Conservation (phyloP, 441 rosid genomes). For the Mallotus japonicus region DNA sequence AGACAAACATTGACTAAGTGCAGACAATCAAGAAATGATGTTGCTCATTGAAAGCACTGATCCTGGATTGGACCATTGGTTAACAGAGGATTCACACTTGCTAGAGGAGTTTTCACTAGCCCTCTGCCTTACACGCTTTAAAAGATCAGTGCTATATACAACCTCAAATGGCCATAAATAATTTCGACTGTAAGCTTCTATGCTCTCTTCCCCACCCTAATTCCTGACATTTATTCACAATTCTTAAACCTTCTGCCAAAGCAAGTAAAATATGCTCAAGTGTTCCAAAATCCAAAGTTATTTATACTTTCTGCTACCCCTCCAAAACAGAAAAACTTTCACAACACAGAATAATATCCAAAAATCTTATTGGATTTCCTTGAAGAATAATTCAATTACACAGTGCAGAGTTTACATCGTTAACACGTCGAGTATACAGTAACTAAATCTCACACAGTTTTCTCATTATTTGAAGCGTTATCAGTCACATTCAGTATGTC, state of each 20-base stretch:
- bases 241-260: neutral
- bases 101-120: neutral
- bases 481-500: slow-evolving; percentile 15
- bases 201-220: neutral
- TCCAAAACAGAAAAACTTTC: slow-evolving; percentile 10
- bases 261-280: neutral
- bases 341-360: slow-evolving; percentile 5
- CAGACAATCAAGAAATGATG: slow-evolving; percentile 1
- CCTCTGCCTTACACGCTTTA: neutral
- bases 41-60: slow-evolving; percentile 6
- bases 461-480: slow-evolving; percentile 12
- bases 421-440: slow-evolving; percentile 12
- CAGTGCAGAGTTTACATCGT: slow-evolving; percentile 11
- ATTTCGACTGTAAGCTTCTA: neutral
- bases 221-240: neutral
- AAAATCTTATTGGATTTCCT: slow-evolving; percentile 15
- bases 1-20: neutral
- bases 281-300: slow-evolving; percentile 1
- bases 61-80: neutral
- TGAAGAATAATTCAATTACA: slow-evolving; percentile 20
- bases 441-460: slow-evolving; percentile 16
- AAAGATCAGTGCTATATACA: neutral
- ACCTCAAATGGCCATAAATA: slow-evolving; percentile 1
- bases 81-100: too few species aligned
- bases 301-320: neutral